phyloP scores from a whole-genome alignment of 164 flowering plant genomes.

The Malania oleifera region DNA sequence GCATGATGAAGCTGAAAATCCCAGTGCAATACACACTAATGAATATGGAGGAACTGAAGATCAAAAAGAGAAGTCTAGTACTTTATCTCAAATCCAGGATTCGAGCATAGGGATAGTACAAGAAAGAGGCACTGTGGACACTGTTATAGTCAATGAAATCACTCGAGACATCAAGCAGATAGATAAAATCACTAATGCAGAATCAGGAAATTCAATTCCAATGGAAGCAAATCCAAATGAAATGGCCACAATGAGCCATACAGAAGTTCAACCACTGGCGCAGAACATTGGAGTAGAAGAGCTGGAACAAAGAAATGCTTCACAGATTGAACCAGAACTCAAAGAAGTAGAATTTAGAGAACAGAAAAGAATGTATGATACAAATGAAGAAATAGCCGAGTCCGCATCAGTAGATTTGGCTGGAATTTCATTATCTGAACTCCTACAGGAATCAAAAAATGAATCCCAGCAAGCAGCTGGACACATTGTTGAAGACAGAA shows the following conservation, averaged over 20 bases:
- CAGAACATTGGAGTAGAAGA: slow-evolving; percentile 10
- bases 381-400: slow-evolving; percentile 9
- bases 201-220: slow-evolving; percentile 16
- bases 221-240: slow-evolving; percentile 10
- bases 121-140: slow-evolving; percentile 11
- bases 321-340: slow-evolving; percentile 12
- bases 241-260: slow-evolving; percentile 9
- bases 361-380: slow-evolving; percentile 9
- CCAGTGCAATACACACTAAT: slow-evolving; percentile 3
- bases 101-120: slow-evolving; percentile 3
- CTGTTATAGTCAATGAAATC: slow-evolving; percentile 12
- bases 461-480: slow-evolving; percentile 18
- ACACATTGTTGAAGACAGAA: slow-evolving; percentile 13
- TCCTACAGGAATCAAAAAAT: slow-evolving; percentile 23
- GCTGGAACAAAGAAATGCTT: slow-evolving; percentile 14
- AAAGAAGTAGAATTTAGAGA: slow-evolving; percentile 19
- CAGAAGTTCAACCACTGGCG: slow-evolving; percentile 10
- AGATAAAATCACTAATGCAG: slow-evolving; percentile 11
- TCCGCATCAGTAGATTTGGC: slow-evolving; percentile 9
- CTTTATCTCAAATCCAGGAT: slow-evolving; percentile 12
- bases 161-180: slow-evolving; percentile 12
- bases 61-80: slow-evolving; percentile 3
- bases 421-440: slow-evolving; percentile 20
- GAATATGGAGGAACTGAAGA: slow-evolving; percentile 6
- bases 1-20: slow-evolving; percentile 13